Evolutionary conservation across 1,284 basidiomycete species (phyloP), one percentile per base, ranked within the genome.

Genomic region (Ceratobasidium sp.): DNA sequence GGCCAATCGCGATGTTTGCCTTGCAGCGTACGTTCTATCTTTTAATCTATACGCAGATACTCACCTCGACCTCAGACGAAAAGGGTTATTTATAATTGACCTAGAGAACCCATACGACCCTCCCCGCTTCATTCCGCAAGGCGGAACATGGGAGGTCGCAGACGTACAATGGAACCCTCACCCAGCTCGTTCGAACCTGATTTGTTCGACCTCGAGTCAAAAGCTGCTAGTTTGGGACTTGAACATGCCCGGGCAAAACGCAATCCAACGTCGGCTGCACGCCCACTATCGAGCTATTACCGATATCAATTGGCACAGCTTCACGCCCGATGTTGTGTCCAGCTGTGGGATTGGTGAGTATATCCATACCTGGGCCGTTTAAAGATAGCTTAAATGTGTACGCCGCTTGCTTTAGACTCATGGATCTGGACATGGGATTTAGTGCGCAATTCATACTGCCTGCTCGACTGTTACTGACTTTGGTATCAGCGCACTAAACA

Each of bases 211-310:
- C 0, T 97, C 94, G 0, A 94, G 93, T 62, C 95, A 98, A 81
- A 98, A 98, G 81, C 88, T 98, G 85, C 86, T 99, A 6, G 94
- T 99, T 75, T 99, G 97, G 97, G 98, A 99, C 80, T 86, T 99
- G 0, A 84, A 87, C 72, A 83, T 90, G 56, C 83, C 84, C n/a
- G 90, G 87, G 66, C 91, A 88, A 80, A 91, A 86, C 37, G 91
- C 86, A n/a, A 95, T 93, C 72, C 87, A 90, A 81, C 89, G 90
- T 80, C 89, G 93, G 49, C 83, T 98, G 6, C 91, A 92, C 76
- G 91, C 93, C 0, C 96, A 98, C 79, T 93, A 94, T 76, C 90
- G 96, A 63, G 94, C 95, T 3, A 95, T 98, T 77, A 97, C 96
- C 1, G 96, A 98, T 79, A 94, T 98, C 80, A 98, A 98, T 79